A percentile compares a stretch with the other conserved stretches of the same genome.
Conservation (phyloP, 202 grass and related monocot genomes). For the Carex arenaria region DNA sequence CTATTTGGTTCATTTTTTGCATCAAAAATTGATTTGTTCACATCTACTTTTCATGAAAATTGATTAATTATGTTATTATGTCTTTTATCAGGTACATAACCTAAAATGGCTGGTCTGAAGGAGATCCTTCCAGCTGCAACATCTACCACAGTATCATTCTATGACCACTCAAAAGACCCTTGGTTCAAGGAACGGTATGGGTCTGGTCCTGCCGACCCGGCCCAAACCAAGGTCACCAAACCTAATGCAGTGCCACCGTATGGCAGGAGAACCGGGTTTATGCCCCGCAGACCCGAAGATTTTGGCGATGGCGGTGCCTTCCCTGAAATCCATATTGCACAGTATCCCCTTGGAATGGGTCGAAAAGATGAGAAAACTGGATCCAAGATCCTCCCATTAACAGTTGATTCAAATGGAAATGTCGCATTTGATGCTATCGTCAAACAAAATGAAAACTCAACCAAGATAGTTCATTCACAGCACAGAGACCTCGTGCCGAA, state of each 20-base stretch:
- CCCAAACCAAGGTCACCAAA: conserved; percentile 24
- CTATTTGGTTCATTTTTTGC: not conserved
- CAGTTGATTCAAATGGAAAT: conserved; percentile 68
- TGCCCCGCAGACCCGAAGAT: conserved; percentile 70
- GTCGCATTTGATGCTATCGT: conserved; percentile 91
- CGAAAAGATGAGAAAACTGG: conserved; percentile 78
- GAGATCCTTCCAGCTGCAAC: conserved; percentile 70
- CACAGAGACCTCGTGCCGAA: conserved; percentile 91
- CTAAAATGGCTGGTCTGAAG: conserved; percentile 61
- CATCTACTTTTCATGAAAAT: not conserved
- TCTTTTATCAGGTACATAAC: not conserved
- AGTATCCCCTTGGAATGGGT: conserved; percentile 89
- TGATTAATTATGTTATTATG: not conserved
- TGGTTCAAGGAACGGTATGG: conserved; percentile 98
- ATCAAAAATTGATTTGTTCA: not conserved
- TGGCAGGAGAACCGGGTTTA: conserved; percentile 66
- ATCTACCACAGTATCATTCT: conserved; percentile 45
- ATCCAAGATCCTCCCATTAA: conserved; percentile 85
- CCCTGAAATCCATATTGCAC: conserved; percentile 82
- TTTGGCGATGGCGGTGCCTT: conserved; percentile 86
- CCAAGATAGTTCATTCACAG: conserved; percentile 85
- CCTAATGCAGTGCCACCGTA: conserved; percentile 47
- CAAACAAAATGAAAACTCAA: conserved; percentile 94
- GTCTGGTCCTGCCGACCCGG: conserved; percentile 21
- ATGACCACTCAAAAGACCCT: conserved; percentile 88